A percentile compares a stretch with the other conserved stretches of the same genome.
phyloP scores from a whole-genome alignment of 495 filamentous ascomycete genomes.

The Penicillium antarcticum region DNA sequence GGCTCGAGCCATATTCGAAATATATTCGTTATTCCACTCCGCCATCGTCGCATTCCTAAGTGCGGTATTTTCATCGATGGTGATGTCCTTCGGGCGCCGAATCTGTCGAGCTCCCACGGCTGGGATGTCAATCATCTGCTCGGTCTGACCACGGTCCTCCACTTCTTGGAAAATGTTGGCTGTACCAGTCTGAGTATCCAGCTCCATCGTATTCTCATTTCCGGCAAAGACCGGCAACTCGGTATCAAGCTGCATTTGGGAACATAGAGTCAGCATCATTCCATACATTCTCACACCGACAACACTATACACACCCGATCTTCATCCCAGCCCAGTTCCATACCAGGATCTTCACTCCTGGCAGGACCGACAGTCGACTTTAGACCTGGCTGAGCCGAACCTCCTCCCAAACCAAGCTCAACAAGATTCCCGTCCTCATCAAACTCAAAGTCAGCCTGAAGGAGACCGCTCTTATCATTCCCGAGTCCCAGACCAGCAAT shows the following conservation, averaged over 20 bases:
- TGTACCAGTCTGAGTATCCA: conserved; percentile 17
- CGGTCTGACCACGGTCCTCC: neutral
- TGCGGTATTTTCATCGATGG: conserved; percentile 25
- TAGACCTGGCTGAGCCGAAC: conserved; percentile 14
- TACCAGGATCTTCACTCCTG: neutral
- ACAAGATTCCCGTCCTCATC: conserved; percentile 61
- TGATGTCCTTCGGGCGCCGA: conserved; percentile 31
- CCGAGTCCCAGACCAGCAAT: conserved; percentile 17
- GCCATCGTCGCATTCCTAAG: conserved; percentile 54
- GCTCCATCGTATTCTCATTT: conserved; percentile 16
- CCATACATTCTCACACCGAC: neutral
- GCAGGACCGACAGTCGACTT: neutral
- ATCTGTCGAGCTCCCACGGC: neutral
- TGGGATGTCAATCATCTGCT: conserved; percentile 1
- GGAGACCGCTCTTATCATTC: conserved; percentile 49
- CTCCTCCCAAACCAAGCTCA: conserved; percentile 25
- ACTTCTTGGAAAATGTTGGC: neutral
- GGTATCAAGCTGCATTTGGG: conserved; percentile 2
- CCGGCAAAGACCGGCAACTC: neutral
- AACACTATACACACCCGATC: conserved; percentile 21
- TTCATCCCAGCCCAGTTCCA: neutral
- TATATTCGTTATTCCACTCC: conserved; percentile 58
- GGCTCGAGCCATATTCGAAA: conserved; percentile 48
- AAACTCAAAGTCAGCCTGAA: conserved; percentile 64
- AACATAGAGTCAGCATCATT: neutral